Evolutionary conservation across 495 filamentous ascomycete species (phyloP).

Genomic region (Penicillium canescens): DNA sequence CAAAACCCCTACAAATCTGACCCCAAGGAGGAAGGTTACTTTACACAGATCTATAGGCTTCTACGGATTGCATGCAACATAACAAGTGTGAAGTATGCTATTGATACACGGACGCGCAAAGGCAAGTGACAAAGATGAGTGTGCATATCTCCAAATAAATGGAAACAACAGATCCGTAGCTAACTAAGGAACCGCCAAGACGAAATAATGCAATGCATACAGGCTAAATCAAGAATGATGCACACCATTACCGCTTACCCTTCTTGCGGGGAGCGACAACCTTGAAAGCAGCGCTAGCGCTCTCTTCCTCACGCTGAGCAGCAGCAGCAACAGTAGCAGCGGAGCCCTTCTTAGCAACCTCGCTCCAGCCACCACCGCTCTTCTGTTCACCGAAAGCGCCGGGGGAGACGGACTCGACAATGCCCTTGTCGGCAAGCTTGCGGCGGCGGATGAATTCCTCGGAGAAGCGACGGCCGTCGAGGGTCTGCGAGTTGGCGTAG

Average conservation of each 20-base stretch:
- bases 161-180: background rate
- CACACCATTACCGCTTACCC: slow-evolving; percentile 64
- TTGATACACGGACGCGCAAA: background rate
- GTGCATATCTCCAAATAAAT: background rate
- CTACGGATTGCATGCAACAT: background rate
- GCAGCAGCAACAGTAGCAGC: slow-evolving; percentile 34
- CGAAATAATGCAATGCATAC: background rate
- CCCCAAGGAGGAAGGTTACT: too few species aligned
- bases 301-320: slow-evolving; percentile 50
- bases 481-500: slow-evolving; percentile 78
- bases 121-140: background rate
- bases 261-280: slow-evolving; percentile 93
- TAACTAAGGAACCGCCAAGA: too few species aligned
- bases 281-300: slow-evolving; percentile 69
- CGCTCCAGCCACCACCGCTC: slow-evolving; percentile 80
- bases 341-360: slow-evolving; percentile 90
- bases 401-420: slow-evolving; percentile 57
- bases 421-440: slow-evolving; percentile 86
- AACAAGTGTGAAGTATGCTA: background rate
- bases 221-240: background rate
- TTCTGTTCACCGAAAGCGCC: slow-evolving; percentile 46
- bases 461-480: slow-evolving; percentile 89
- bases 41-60: too few species aligned
- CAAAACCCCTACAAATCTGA: too few species aligned
- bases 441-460: slow-evolving; percentile 92